Evolutionary conservation across 352 stramenopile genomes (phyloP).

Genomic region (Phytophthora ohioensis): DNA sequence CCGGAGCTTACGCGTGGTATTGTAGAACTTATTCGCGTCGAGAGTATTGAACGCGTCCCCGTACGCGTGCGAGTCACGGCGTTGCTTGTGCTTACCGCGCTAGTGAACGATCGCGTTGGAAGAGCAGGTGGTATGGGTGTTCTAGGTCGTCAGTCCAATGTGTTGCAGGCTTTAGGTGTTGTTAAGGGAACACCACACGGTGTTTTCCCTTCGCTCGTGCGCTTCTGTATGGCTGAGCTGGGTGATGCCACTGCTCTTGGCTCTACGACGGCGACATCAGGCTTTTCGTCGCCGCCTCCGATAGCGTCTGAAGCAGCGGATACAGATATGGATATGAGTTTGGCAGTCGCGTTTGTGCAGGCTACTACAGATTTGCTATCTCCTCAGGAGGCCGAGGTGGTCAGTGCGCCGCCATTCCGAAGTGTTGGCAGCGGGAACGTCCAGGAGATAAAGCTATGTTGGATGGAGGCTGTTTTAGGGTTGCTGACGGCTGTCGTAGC

Average conservation of each 20-base stretch:
- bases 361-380: slow-evolving; percentile 82
- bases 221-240: slow-evolving; percentile 80
- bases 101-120: slow-evolving; percentile 82
- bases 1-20: slow-evolving; percentile 75
- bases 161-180: slow-evolving; percentile 80
- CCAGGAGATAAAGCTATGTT: slow-evolving; percentile 69
- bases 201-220: slow-evolving; percentile 84
- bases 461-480: slow-evolving; percentile 82
- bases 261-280: slow-evolving; percentile 12
- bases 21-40: slow-evolving; percentile 80
- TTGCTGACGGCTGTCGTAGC: slow-evolving; percentile 78
- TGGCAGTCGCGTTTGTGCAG: slow-evolving; percentile 89
- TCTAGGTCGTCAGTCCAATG: slow-evolving; percentile 81
- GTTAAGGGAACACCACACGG: slow-evolving; percentile 82
- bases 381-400: slow-evolving; percentile 69
- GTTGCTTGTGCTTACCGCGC: slow-evolving; percentile 76
- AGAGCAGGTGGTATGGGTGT: slow-evolving; percentile 71
- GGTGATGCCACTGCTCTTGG: slow-evolving; percentile 41
- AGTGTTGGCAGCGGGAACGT: slow-evolving; percentile 46
- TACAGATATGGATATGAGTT: slow-evolving; percentile 89
- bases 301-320: slow-evolving; percentile 64
- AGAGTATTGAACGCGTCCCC: slow-evolving; percentile 68
- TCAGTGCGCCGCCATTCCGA: slow-evolving; percentile 60
- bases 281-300: slow-evolving; percentile 15
- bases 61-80: slow-evolving; percentile 66